Base-by-base conservation (phyloP, 1,284 basidiomycete species). In the Ceratobasidium sp. region DNA sequence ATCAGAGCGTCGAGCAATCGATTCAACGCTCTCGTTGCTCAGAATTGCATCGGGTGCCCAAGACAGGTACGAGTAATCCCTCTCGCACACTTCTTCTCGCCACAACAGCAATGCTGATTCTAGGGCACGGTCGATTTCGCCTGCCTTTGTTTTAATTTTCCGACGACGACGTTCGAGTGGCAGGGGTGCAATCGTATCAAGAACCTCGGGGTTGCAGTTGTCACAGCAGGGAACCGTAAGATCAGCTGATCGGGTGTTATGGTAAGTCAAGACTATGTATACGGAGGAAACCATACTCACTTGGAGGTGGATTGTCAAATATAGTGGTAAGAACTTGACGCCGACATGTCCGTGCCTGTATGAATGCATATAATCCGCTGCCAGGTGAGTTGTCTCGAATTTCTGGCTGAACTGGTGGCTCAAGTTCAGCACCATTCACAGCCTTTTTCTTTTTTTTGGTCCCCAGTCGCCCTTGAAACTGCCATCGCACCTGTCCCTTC, bases 191-290 rank as follows among this genome's bases (percentile, higher is more conserved):
- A 61, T 37, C 4, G 34, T 13, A 19, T 37, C 37, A 2, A 61
- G 34, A 14, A 61, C 37, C 13, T 37, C n/a, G 29, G 58, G 58
- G 19, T 41, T 41, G 37, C 58, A 61, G 58, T 41, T 22, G 39
- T 61, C 58, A n/a, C 58, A 61, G 22, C 58, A 61, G 29, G 58
- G 58, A n/a, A 61, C 58, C 2, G 58, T 61, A 1, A 61, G 58
- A 1, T 61, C 19, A 9, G 16, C n/a, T 53, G 22, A 16, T 61
- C 8, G 2, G 11, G 14, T 19, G 31, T 61, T 6, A 31, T 22
- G 13, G 31, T 37, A 1, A 41, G 58, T 61, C 9, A 27, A 53
- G n/a, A 27, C 22, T 27, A 27, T 53, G 49, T 27, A 53, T 53
- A 6, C 24, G 24, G 24, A 27, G 3, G 24, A 53, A 16, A 22